These are phyloP conservation scores for Neofusicoccum ribis DNA, from an alignment of 2,329 filamentous ascomycete species.

Conservation along the genomic window DNA sequence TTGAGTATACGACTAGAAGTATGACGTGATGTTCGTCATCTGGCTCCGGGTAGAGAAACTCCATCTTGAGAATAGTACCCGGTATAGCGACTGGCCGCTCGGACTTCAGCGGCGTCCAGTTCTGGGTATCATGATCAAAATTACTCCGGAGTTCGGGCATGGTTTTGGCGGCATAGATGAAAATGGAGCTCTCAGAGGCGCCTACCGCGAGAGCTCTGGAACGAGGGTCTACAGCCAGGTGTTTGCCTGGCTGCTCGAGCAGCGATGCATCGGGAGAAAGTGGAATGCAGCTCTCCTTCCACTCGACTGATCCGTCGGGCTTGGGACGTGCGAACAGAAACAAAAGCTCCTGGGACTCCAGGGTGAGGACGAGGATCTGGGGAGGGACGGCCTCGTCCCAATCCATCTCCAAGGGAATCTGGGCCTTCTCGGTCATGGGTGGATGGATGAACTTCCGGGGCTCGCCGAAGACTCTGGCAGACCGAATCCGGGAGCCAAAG, in stretches of 20 bases:
- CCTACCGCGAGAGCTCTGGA: constrained; percentile 66
- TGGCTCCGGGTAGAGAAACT: constrained; percentile 74
- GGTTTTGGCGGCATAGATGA: constrained; percentile 68
- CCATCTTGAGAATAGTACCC: constrained; percentile 80
- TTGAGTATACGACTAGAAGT: constrained; percentile 64
- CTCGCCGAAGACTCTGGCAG: constrained; percentile 71
- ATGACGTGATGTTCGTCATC: constrained; percentile 71
- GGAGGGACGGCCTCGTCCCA: constrained; percentile 56
- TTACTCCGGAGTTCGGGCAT: constrained; percentile 53
- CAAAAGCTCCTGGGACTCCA: constrained; percentile 71
- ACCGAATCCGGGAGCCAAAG: constrained; percentile 76
- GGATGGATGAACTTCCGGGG: constrained; percentile 22
- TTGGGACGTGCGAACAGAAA: constrained; percentile 68
- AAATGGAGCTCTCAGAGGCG: constrained; percentile 68
- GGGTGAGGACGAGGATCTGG: constrained; percentile 76
- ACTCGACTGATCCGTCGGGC: constrained; percentile 52
- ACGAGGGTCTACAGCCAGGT: constrained; percentile 77
- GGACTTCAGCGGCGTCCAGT: constrained; percentile 60
- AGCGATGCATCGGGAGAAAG: constrained; percentile 58
- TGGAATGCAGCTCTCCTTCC: constrained; percentile 61
- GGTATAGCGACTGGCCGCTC: constrained; percentile 53
- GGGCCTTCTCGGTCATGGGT: constrained; percentile 12
- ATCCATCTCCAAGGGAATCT: constrained; percentile 34
- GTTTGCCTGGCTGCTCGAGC: constrained; percentile 58
- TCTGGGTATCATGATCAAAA: constrained; percentile 46